Evolutionary conservation across 2,329 filamentous ascomycete species (phyloP), one percentile per base, ranked within the genome.

Genomic region (Epichloe baconii): DNA sequence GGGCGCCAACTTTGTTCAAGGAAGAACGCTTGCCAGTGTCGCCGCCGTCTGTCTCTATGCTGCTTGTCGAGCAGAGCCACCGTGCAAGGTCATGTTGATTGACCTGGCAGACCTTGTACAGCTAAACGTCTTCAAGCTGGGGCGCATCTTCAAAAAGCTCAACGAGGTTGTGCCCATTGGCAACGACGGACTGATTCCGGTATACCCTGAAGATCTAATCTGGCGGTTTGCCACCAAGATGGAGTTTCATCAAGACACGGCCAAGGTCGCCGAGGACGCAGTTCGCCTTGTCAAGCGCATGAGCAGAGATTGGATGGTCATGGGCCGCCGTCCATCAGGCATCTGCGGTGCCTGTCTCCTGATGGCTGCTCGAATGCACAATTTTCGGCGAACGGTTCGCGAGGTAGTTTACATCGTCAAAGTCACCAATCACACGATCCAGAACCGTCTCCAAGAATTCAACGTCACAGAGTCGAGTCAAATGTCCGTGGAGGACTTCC

Each of bases 341-440:
- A 84, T 97, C 50, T 96, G 90, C 65, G 93, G 93, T 55, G 93
- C 93, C 12, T 95, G 90, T 58, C 78, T 98, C 46, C 86, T 98
- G 54, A 84, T 98, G 65, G 93, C 93, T 6, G 91, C 93, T 8
- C 86, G 93, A 49, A 97, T 97, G 85, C 95, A 96, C 76, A 97
- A 97, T 67, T 98, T 94, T 64, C 85, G 91, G 44, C 83, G 93
- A 17, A 95, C 89, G 0, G 82, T 95, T 12, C 81, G 89, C 34
- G 93, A 98, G 68, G 86, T 98, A 8, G 91, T 97, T n/a, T 97
- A 95, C 64, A 87, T 96, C 38, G 91, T 96, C 64, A 97, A 96
- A 64, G 90, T 97, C 48, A 94, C 90, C 42, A 94, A 94, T 57
- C 79, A 88, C 54, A 98, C 93, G 7, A 88, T 98, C 54, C 86